These are phyloP conservation scores for Phytophthora nicotianae DNA, from an alignment of 352 stramenopile genomes.

Conservation along the genomic window DNA sequence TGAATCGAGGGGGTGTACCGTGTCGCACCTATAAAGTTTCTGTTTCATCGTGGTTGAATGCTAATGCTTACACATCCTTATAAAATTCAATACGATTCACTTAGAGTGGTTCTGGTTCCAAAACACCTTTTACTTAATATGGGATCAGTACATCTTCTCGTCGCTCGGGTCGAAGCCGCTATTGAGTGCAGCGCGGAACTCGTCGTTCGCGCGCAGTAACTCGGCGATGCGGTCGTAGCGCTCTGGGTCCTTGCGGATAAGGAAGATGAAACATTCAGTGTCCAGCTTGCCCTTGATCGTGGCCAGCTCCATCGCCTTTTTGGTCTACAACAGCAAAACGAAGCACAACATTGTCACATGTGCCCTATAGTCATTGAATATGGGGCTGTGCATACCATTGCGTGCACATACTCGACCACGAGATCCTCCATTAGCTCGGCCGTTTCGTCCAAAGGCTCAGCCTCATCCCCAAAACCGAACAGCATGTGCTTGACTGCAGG, in stretches of 20 bases:
- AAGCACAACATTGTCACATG: constrained; percentile 7
- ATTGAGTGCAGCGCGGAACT: constrained; percentile 86
- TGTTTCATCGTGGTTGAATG: constrained; percentile 1
- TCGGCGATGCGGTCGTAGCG: constrained; percentile 84
- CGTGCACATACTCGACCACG: constrained; percentile 80
- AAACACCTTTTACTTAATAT: constrained; percentile 15
- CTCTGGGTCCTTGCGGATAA: constrained; percentile 88
- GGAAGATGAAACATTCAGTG: constrained; percentile 89
- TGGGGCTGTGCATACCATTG: constrained; percentile 60
- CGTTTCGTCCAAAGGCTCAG: constrained; percentile 72
- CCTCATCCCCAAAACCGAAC: constrained; percentile 85
- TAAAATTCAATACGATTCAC: constrained; percentile 24
- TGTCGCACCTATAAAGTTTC: constrained; percentile 2
- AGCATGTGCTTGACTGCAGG: constrained; percentile 89
- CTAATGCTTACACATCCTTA: constrained; percentile 28
- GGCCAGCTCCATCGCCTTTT: constrained; percentile 84
- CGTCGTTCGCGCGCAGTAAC: constrained; percentile 83
- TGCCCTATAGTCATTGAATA: background rate
- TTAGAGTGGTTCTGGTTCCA: constrained; percentile 14
- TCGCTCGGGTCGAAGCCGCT: constrained; percentile 89
- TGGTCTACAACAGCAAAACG: constrained; percentile 53
- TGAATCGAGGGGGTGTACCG: constrained; percentile 4
- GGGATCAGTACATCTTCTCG: constrained; percentile 84
- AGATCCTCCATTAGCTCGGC: constrained; percentile 87
- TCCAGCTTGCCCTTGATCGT: constrained; percentile 87